Conservation (phyloP, 2,329 filamentous ascomycete species). For the Tolypocladium sp. region DNA sequence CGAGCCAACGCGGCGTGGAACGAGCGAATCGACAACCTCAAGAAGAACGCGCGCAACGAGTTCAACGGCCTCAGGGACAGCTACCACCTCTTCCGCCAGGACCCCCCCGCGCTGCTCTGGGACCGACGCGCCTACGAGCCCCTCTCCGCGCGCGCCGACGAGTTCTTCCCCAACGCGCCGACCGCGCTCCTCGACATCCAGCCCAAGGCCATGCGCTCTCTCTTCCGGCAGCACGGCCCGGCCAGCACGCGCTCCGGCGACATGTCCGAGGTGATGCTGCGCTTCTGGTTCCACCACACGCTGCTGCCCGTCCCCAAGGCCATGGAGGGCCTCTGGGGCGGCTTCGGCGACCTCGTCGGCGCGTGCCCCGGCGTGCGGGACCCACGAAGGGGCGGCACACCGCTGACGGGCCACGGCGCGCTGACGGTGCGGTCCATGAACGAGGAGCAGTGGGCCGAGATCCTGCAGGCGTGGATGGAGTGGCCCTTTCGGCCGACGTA, state of each 20-base stretch:
- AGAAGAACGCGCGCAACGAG: constrained; percentile 22
- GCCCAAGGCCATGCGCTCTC: constrained; percentile 42
- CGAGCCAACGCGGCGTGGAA: constrained; percentile 24
- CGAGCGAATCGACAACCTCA: constrained; percentile 19
- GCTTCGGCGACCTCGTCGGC: constrained; percentile 43
- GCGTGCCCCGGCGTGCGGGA: constrained; percentile 41
- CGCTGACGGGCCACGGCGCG: constrained; percentile 26
- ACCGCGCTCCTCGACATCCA: constrained; percentile 58
- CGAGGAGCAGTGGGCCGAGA: constrained; percentile 44
- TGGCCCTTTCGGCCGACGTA: constrained; percentile 56
- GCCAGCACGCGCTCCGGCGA: constrained; percentile 32
- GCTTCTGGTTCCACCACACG: constrained; percentile 30
- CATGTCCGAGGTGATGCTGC: constrained; percentile 39
- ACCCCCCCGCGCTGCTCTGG: constrained; percentile 50
- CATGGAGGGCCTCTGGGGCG: constrained; percentile 48
- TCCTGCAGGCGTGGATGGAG: constrained; percentile 50
- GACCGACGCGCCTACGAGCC: constrained; percentile 66
- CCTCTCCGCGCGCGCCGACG: constrained; percentile 43
- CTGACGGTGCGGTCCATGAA: constrained; percentile 41
- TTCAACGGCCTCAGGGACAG: constrained; percentile 41
- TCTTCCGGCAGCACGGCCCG: constrained; percentile 37
- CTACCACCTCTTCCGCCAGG: constrained; percentile 37
- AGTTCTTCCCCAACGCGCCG: constrained; percentile 57
- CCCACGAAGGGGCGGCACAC: constrained; percentile 34
- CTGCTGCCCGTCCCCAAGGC: constrained; percentile 33